A percentile compares a stretch with the other conserved stretches of the same genome.
phyloP scores from a whole-genome alignment of 495 filamentous ascomycete species.

The Talaromyces adpressus region DNA sequence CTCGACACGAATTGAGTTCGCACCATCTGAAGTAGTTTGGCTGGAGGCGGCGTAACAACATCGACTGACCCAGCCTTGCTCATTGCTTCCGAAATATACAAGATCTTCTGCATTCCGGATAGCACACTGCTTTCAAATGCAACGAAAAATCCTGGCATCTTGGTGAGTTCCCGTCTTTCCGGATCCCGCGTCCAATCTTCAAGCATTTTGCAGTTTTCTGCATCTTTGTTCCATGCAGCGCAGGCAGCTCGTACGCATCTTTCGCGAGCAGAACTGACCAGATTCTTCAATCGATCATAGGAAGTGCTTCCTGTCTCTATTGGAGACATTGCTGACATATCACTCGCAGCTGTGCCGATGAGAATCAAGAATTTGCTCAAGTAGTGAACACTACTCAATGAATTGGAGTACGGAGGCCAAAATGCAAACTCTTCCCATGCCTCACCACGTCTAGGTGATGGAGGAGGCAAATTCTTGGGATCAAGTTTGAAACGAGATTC shows the following conservation, averaged over 20 bases:
- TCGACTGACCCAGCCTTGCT: conserved; percentile 57
- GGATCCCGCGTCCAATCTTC: conserved; percentile 84
- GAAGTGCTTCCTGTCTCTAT: conserved; percentile 49
- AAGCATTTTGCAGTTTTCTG: conserved; percentile 78
- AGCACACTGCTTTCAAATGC: conserved; percentile 74
- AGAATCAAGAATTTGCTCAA: conserved; percentile 71
- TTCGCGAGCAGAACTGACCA: conserved; percentile 76
- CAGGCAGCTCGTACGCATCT: conserved; percentile 73
- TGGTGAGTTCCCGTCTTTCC: conserved; percentile 76
- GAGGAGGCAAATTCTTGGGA: conserved; percentile 66
- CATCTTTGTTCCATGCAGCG: conserved; percentile 80
- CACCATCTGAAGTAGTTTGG: conserved; percentile 80
- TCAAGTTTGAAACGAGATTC: conserved; percentile 76
- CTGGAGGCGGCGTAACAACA: conserved; percentile 73
- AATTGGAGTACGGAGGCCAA: conserved; percentile 90
- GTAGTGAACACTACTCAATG: conserved; percentile 80
- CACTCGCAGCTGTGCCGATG: conserved; percentile 76
- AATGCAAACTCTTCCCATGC: conserved; percentile 93
- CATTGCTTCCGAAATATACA: conserved; percentile 82
- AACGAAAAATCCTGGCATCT: conserved; percentile 77
- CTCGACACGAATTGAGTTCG: conserved; percentile 82
- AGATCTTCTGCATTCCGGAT: conserved; percentile 80
- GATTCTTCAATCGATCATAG: conserved; percentile 57
- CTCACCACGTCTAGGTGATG: conserved; percentile 67
- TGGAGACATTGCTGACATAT: conserved; percentile 70